Percentiles rank a stretch among this genome's conserved stretches.
These are phyloP conservation scores for Exophiala lecanii-corni DNA, from an alignment of 2,329 filamentous ascomycete genomes.

Conservation along the genomic window DNA sequence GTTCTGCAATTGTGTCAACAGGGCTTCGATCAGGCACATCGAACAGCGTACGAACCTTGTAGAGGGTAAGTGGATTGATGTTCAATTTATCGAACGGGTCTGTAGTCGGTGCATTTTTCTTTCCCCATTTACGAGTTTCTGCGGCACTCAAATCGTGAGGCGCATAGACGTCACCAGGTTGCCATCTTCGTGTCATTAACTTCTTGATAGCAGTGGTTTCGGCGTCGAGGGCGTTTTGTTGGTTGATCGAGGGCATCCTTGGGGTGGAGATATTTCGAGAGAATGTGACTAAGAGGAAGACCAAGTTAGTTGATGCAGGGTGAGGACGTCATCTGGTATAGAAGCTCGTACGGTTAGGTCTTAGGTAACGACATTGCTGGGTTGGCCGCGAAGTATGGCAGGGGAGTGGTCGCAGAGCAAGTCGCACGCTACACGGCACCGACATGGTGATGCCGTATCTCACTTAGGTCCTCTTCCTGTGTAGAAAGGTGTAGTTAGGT, in stretches of 20 bases:
- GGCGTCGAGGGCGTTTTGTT: conserved; percentile 32
- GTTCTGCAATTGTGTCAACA: conserved; percentile 62
- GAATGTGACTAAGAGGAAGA: background rate
- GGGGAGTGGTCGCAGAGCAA: too few species aligned
- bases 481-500: too few species aligned
- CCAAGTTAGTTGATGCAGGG: background rate
- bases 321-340: too few species aligned
- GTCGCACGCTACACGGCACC: too few species aligned
- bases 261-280: background rate
- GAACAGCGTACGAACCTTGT: conserved; percentile 72
- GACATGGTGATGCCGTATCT: too few species aligned
- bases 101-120: conserved; percentile 47
- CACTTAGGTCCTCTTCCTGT: too few species aligned
- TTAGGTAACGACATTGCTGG: background rate
- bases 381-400: background rate
- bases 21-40: too few species aligned
- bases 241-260: conserved; percentile 2
- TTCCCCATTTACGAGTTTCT: conserved; percentile 79
- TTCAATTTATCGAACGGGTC: conserved; percentile 79
- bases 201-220: conserved; percentile 38
- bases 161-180: conserved; percentile 77
- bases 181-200: conserved; percentile 62
- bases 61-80: conserved; percentile 76
- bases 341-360: background rate
- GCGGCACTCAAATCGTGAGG: conserved; percentile 76